phyloP scores from a whole-genome alignment of 148 eudicot genomes.

The Persicaria maculosa region DNA sequence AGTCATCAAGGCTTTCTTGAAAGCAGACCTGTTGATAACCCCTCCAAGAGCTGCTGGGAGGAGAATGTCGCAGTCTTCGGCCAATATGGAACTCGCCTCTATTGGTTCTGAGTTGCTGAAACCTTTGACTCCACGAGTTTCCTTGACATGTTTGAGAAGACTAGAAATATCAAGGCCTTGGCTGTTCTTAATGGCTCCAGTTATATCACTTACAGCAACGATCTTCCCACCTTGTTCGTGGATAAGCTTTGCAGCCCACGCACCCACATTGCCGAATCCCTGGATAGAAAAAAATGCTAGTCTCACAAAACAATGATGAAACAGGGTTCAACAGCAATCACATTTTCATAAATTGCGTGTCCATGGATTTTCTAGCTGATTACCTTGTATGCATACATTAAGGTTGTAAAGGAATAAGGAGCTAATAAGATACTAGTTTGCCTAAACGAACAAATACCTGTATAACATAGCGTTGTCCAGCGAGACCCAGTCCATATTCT shows the following conservation, averaged over 20 bases:
- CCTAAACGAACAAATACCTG: not conserved
- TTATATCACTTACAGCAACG: slow-evolving; percentile 83
- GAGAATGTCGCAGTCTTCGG: slow-evolving; percentile 94
- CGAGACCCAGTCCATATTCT: slow-evolving; percentile 10
- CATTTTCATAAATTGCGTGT: not conserved
- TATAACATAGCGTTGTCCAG: slow-evolving; percentile 13
- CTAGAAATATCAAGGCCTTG: slow-evolving; percentile 70
- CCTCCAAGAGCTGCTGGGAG: slow-evolving; percentile 99
- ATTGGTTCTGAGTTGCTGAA: slow-evolving; percentile 53
- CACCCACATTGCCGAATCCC: slow-evolving; percentile 66
- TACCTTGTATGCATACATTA: not conserved
- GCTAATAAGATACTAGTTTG: not conserved
- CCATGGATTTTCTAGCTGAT: not conserved
- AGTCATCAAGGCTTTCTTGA: not conserved
- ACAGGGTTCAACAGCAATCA: not conserved
- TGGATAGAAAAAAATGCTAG: not conserved
- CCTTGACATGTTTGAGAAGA: slow-evolving; percentile 61
- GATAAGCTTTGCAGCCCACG: slow-evolving; percentile 93
- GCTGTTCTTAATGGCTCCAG: slow-evolving; percentile 75
- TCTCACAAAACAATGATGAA: not conserved
- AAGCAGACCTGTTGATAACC: slow-evolving; percentile 67
- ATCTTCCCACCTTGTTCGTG: slow-evolving; percentile 74
- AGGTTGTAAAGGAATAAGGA: not conserved
- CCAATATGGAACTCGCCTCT: slow-evolving; percentile 61
- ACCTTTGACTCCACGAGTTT: slow-evolving; percentile 77